Base-by-base conservation (phyloP, 2,329 filamentous ascomycete genomes). In the Cadophora luteo-olivacea region DNA sequence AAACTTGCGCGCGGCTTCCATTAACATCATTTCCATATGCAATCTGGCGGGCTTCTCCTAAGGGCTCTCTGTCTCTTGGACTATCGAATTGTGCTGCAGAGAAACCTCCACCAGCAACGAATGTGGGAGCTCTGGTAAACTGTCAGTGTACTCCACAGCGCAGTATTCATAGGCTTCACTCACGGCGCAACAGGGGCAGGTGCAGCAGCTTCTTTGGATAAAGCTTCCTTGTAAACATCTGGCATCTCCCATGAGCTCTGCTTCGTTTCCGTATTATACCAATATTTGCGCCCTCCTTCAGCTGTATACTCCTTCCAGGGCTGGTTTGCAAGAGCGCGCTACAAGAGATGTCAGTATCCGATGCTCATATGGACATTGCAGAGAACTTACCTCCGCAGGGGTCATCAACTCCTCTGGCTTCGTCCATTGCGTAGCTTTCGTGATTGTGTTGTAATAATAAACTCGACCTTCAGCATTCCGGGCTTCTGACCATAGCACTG, bases 211-310 rank as follows among this genome's bases (percentile, higher is more conserved):
- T 84, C 84, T 71, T 88, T 86, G 63, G 90, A 90, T 68, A 94
- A 83, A 69, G 92, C 92, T 74, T 86, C 86, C 77, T 92, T 93
- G 81, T 94, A 94, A 71, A 83, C 88, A 66, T 93, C 92, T 66
- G 96, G 96, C 86, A 97, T 94, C 77, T 94, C 91, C 96, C 96
- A 99, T 38, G 92, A 93, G 79, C 94, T 98, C 82, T 94, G 87
- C 81, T 95, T 94, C 55, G 92, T 94, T 80, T 97, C 91, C 41
- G 90, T 92, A 80, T 99, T 96, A 80, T 94, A 95, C 92, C 94
- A 99, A 81, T 99, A 99, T 78, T 95, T 93, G 75, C 91, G 89
- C 58, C 95, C 96, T 72, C 93, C 92, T 70, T 94, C 89, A 25
- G 92, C 90, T 32, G 91, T 93, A 77, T 97, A 96, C 80, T 97